Evolutionary conservation across 2,329 filamentous ascomycete genomes (phyloP).

Genomic region (Lecanicillium sp.): DNA sequence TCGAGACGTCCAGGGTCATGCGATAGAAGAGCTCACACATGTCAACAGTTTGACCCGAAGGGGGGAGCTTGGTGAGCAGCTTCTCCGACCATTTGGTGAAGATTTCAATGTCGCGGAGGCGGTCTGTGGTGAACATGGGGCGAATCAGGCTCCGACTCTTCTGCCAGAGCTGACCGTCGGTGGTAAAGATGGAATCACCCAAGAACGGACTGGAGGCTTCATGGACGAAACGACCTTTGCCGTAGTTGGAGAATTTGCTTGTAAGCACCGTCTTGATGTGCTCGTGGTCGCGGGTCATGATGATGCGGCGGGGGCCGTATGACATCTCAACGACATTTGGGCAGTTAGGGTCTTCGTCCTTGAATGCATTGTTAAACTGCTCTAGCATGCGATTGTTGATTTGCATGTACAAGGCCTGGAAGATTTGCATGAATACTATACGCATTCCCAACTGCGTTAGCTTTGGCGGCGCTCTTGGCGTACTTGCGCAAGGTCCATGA

Average conservation of each 20-base stretch:
- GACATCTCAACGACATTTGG: not conserved
- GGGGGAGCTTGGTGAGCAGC: slow-evolving; percentile 23
- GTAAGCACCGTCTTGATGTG: slow-evolving; percentile 51
- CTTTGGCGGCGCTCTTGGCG: too few relatives aligned
- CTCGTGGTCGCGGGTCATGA: slow-evolving; percentile 44
- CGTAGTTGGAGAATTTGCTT: slow-evolving; percentile 47
- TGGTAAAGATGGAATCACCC: slow-evolving; percentile 49
- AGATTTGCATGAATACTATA: not conserved
- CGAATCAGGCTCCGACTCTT: slow-evolving; percentile 42
- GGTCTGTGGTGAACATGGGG: slow-evolving; percentile 42
- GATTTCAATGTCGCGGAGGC: slow-evolving; percentile 40
- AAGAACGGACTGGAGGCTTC: slow-evolving; percentile 36
- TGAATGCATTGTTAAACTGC: not conserved
- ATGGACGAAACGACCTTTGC: slow-evolving; percentile 35
- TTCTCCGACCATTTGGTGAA: slow-evolving; percentile 25
- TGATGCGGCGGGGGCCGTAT: slow-evolving; percentile 13
- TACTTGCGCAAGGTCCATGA: too few relatives aligned
- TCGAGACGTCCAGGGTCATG: slow-evolving; percentile 78
- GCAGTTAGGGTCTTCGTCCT: not conserved
- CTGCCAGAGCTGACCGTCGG: slow-evolving; percentile 42
- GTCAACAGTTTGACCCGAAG: slow-evolving; percentile 38
- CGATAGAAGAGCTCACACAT: slow-evolving; percentile 73
- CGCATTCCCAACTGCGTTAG: not conserved
- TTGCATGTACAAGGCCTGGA: not conserved
- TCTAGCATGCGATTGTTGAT: not conserved